These are phyloP conservation scores for Russula sp. DNA, from an alignment of 768 basidiomycete genomes.

Conservation along the genomic window DNA sequence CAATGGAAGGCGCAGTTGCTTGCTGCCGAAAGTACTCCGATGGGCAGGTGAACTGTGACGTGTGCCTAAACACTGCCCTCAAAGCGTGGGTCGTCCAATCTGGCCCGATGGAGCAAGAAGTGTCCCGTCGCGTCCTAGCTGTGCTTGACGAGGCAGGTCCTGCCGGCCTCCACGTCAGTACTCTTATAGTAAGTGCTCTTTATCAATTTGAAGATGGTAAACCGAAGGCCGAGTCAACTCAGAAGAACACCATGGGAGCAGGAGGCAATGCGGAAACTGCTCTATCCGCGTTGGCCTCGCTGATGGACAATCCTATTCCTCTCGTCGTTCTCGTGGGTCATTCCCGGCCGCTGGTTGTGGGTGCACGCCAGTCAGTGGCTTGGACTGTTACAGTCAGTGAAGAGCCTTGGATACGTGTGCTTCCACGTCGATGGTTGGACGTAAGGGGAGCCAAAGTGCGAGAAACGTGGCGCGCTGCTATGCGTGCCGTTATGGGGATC, in stretches of 20 bases:
- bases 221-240: not conserved
- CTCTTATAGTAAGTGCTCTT: constrained; percentile 35
- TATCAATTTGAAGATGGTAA: not conserved
- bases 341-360: constrained; percentile 51
- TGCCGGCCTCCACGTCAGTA: constrained; percentile 32
- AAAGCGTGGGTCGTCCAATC: constrained; percentile 30
- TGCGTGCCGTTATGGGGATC: constrained; percentile 63
- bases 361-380: constrained; percentile 46
- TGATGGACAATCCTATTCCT: constrained; percentile 51
- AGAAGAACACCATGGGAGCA: not conserved
- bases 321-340: constrained; percentile 71
- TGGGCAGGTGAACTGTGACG: constrained; percentile 37
- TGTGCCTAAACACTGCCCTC: constrained; percentile 35
- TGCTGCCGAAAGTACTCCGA: constrained; percentile 44
- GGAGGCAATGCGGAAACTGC: constrained; percentile 30
- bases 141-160: constrained; percentile 23
- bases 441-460: constrained; percentile 57
- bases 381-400: constrained; percentile 60
- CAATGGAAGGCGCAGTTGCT: constrained; percentile 43
- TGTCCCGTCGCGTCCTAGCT: not conserved
- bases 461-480: constrained; percentile 69
- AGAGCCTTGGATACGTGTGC: constrained; percentile 44
- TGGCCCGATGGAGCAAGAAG: constrained; percentile 11
- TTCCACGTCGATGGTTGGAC: constrained; percentile 77
- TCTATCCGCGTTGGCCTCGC: constrained; percentile 38